These are phyloP conservation scores for Discostella pseudostelligera DNA, from an alignment of 108 stramenopile genomes.

Conservation along the genomic window DNA sequence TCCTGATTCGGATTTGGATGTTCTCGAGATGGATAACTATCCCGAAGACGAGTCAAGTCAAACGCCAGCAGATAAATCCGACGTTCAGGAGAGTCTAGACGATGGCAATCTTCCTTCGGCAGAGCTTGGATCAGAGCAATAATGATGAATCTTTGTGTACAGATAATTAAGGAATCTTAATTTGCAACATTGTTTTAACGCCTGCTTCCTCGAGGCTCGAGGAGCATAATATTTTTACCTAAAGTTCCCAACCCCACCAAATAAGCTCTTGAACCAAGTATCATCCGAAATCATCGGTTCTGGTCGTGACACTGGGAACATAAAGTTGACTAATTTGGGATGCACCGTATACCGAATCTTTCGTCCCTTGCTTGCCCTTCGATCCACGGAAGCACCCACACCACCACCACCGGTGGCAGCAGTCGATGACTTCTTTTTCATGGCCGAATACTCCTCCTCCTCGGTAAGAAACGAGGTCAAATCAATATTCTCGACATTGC, in stretches of 20 bases:
- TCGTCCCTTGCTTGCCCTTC: conserved; percentile 91
- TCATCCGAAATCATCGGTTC: conserved; percentile 64
- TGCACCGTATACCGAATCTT: conserved; percentile 90
- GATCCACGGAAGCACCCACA: conserved; percentile 62
- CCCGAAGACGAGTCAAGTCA: neutral
- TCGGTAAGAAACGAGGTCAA: conserved; percentile 17
- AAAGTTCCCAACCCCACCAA: conserved; percentile 65
- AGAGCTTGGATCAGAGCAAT: too few species aligned
- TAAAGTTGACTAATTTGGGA: conserved; percentile 92
- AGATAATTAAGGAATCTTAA: too few species aligned
- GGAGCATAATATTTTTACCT: neutral
- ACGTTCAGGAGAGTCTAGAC: neutral
- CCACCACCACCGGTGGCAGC: conserved; percentile 19
- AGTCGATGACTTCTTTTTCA: neutral
- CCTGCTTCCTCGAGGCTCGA: too few species aligned
- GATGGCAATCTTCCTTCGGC: too few species aligned
- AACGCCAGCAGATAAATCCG: neutral
- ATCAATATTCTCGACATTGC: conserved; percentile 22
- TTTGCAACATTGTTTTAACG: too few species aligned
- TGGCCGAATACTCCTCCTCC: neutral
- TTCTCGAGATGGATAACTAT: conserved; percentile 7
- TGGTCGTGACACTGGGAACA: conserved; percentile 79
- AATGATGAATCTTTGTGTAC: too few species aligned
- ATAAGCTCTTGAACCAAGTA: conserved; percentile 80
- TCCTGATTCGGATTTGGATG: conserved; percentile 4